Conservation (phyloP, 495 filamentous ascomycete genomes). For the Penicillium tannophilum region DNA sequence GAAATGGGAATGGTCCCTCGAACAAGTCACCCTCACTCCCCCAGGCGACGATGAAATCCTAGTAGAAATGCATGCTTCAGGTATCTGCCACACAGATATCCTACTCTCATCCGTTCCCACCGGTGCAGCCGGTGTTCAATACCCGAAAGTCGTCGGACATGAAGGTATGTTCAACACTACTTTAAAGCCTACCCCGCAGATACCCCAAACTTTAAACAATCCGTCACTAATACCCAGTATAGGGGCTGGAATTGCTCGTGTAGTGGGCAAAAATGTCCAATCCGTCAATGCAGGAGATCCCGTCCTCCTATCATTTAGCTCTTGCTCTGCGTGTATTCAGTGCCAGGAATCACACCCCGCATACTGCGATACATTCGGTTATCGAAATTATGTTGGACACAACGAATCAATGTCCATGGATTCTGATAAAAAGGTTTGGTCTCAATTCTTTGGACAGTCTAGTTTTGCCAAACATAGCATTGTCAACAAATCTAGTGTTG, state of each 20-base stretch:
- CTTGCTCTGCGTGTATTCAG: constrained; percentile 36
- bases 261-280: constrained; percentile 41
- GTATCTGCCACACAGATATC: constrained; percentile 48
- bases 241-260: constrained; percentile 46
- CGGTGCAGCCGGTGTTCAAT: constrained; percentile 14
- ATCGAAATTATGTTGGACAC: constrained; percentile 36
- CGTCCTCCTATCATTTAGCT: constrained; percentile 46
- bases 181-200: neutral
- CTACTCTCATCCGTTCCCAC: constrained; percentile 15
- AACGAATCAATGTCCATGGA: constrained; percentile 10
- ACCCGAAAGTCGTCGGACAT: constrained; percentile 30
- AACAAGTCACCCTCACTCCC: constrained; percentile 27
- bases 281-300: constrained; percentile 44
- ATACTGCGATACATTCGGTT: constrained; percentile 34
- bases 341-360: constrained; percentile 26
- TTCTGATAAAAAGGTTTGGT: constrained; percentile 14
- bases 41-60: constrained; percentile 39
- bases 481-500: constrained; percentile 23
- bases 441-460: constrained; percentile 43
- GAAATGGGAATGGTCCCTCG: constrained; percentile 24
- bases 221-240: neutral
- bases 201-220: neutral
- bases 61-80: constrained; percentile 41
- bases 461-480: constrained; percentile 39
- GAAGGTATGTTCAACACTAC: constrained; percentile 20